Conservation (phyloP, 257 asterid species). For the Perilla frutescens region DNA sequence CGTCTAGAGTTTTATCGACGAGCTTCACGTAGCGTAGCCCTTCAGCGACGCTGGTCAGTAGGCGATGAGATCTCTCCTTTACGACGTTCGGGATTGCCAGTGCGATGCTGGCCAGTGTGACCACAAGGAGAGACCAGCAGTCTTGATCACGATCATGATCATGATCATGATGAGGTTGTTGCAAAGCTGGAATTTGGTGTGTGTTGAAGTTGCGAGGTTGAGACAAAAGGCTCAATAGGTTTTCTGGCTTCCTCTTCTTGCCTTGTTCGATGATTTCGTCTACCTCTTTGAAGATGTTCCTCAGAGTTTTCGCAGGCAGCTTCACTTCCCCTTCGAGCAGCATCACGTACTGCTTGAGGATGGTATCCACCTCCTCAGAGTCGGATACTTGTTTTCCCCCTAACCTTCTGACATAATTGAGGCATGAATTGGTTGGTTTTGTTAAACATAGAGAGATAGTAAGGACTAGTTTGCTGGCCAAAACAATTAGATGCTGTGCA, state of each 20-base stretch:
- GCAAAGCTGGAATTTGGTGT: slow-evolving; percentile 41
- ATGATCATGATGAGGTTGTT: no score
- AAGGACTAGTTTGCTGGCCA: slow-evolving; percentile 36
- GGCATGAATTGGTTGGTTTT: slow-evolving; percentile 30
- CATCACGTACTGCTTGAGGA: slow-evolving; percentile 45
- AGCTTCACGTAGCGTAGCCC: no score
- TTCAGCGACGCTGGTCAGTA: no score
- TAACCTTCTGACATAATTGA: slow-evolving; percentile 24
- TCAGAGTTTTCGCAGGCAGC: slow-evolving; percentile 38
- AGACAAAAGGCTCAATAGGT: slow-evolving; percentile 40
- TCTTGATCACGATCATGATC: no score
- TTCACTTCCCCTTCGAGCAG: slow-evolving; percentile 51
- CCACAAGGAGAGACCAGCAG: no score
- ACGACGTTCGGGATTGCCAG: no score
- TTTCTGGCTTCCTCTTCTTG: slow-evolving; percentile 39
- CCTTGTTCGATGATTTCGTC: no score
- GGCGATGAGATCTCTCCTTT: no score
- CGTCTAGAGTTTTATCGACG: no score
- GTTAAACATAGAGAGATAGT: slow-evolving; percentile 34
- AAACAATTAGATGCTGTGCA: slow-evolving; percentile 42
- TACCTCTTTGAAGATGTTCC: slow-evolving; percentile 41
- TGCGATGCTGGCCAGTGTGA: no score
- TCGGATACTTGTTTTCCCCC: slow-evolving; percentile 31
- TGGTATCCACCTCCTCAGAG: slow-evolving; percentile 33
- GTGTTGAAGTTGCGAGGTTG: slow-evolving; percentile 35